phyloP scores from a whole-genome alignment of 2,329 filamentous ascomycete species.

The Fusarium sp. region DNA sequence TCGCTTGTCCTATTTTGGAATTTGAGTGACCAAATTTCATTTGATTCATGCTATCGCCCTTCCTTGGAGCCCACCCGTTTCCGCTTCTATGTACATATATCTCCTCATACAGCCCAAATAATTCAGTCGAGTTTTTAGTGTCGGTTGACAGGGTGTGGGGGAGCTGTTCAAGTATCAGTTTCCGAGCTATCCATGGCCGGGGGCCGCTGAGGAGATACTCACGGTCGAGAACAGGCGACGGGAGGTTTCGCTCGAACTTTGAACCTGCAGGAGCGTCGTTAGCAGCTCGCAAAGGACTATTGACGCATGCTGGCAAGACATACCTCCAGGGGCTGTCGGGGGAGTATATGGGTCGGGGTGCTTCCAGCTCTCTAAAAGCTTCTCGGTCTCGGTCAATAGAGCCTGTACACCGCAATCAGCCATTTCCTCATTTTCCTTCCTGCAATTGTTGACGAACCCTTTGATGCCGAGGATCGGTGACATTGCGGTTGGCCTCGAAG shows the following conservation, averaged over 20 bases:
- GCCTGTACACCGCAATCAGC: constrained; percentile 63
- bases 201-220: constrained; percentile 55
- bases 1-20: background rate
- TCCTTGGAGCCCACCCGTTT: constrained; percentile 16
- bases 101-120: constrained; percentile 12
- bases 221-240: constrained; percentile 83
- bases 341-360: constrained; percentile 93
- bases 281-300: constrained; percentile 4
- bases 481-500: constrained; percentile 91
- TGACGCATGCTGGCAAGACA: constrained; percentile 36
- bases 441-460: constrained; percentile 67
- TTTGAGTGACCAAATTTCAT: constrained; percentile 20
- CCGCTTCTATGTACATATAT: constrained; percentile 39
- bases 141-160: constrained; percentile 43
- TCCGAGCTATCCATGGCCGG: background rate
- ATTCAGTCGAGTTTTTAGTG: constrained; percentile 31
- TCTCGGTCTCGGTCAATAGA: constrained; percentile 87
- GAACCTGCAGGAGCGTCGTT: constrained; percentile 69
- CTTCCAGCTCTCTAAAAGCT: constrained; percentile 91
- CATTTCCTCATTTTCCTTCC: background rate
- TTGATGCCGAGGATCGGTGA: constrained; percentile 86
- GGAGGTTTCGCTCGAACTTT: constrained; percentile 95
- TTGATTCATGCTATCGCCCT: constrained; percentile 24
- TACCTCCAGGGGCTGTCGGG: constrained; percentile 94
- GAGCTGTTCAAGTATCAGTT: constrained; percentile 41